Base-by-base conservation (phyloP, 129 eudicot genomes). In the Smallanthus sonchifolius region DNA sequence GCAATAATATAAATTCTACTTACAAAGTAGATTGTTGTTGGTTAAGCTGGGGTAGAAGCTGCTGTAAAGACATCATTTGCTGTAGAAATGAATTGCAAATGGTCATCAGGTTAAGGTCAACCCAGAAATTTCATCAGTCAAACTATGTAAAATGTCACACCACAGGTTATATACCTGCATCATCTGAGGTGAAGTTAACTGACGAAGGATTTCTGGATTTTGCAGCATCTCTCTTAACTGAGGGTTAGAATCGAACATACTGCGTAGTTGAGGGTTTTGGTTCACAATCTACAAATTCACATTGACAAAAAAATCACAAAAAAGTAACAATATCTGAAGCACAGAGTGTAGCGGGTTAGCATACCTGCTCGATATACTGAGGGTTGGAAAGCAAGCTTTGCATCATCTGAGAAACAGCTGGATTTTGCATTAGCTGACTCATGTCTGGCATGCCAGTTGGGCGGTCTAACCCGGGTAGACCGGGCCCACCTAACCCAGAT, bases 381-480 rank as follows among this genome's bases (percentile, higher is more conserved):
- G 98, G 98, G 75, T 90, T 90, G 4, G 98, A 90, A 67, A 94
- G 98, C 77, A 94, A 39, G 77, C 84, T 86, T 74, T 94, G 97
- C 91, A 88, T 86, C 92, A 94, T 94, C 89, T 94, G 97, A n/a
- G 97, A 78, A 20, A 90, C 79, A 39, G 91, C 98, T 20, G 97
- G 97, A 75, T 88, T 88, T 84, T 90, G 97, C 93, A 90, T 10
- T 16, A 90, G 71, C 69, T 88, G 91, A 67, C 65, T 83, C 82
- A 90, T 43, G 72, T 93, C 98, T 2, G 87, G 87, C 81, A 86
- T 82, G 68, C 95, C 92, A 56, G 83, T 30, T 49, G 82, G 75
- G 10, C 86, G 82, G 52, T 81, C 97, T 72, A 87, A 60, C 42
- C 88, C 91, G 32, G 98, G 98, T 65, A 92, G 83, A 70, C 86